These are phyloP conservation scores for Panicum virgatum DNA, from an alignment of 202 grass and related monocot species.

Conservation along the genomic window DNA sequence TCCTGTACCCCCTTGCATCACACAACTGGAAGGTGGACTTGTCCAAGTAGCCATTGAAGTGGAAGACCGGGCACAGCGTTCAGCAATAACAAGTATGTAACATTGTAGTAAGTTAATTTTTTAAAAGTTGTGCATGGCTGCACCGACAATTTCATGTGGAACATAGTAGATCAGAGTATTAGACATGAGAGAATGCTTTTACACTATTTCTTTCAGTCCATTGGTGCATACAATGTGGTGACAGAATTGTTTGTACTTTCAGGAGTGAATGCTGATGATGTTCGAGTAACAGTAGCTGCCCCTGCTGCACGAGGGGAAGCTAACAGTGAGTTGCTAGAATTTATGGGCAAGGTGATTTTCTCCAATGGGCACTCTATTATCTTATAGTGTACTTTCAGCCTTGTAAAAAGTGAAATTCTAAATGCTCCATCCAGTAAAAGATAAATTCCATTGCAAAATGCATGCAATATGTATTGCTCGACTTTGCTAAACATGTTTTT, in stretches of 20 bases:
- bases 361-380: background rate
- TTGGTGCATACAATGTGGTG: background rate
- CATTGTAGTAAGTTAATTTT: conserved; percentile 1
- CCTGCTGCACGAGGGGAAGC: conserved; percentile 93
- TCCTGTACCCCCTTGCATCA: conserved; percentile 93
- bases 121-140: background rate
- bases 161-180: background rate
- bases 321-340: conserved; percentile 91
- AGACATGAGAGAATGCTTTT: background rate
- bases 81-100: conserved; percentile 88
- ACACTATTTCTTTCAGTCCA: conserved; percentile 20
- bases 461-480: background rate
- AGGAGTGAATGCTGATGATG: conserved; percentile 98
- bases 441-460: background rate
- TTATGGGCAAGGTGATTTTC: conserved; percentile 89
- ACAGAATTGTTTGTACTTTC: conserved; percentile 36
- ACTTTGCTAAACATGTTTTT: background rate
- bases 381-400: background rate
- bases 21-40: conserved; percentile 88
- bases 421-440: background rate
- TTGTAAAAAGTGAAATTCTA: background rate
- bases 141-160: background rate
- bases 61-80: conserved; percentile 91
- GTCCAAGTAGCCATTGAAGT: conserved; percentile 99
- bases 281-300: conserved; percentile 83